phyloP scores from a whole-genome alignment of 2,329 filamentous ascomycete genomes.

The Raffaelea ambrosiae region DNA sequence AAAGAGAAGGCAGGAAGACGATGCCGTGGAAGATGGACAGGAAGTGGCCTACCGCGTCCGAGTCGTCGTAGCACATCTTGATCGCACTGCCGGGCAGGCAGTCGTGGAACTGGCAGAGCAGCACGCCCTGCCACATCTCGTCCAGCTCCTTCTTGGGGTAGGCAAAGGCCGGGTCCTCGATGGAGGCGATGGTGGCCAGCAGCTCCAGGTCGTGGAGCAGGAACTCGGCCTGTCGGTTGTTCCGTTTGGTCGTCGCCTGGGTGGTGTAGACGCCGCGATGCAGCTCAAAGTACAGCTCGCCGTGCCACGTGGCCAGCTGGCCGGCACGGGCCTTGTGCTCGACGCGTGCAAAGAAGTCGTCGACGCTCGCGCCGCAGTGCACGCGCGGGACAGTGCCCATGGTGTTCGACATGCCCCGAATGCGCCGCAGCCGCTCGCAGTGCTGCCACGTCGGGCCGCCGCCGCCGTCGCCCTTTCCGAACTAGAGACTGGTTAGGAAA shows the following conservation, averaged over 20 bases:
- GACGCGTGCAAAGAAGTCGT: slow-evolving; percentile 85
- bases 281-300: slow-evolving; percentile 95
- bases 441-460: slow-evolving; percentile 92
- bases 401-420: slow-evolving; percentile 84
- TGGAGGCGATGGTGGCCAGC: slow-evolving; percentile 74
- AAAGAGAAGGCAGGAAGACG: no score
- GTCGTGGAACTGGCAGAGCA: slow-evolving; percentile 96
- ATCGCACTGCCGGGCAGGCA: slow-evolving; percentile 92
- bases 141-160: slow-evolving; percentile 95
- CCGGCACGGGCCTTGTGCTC: slow-evolving; percentile 68
- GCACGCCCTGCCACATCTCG: slow-evolving; percentile 85
- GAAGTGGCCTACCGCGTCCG: no score
- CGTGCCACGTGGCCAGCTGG: slow-evolving; percentile 94
- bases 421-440: slow-evolving; percentile 87
- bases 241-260: slow-evolving; percentile 92
- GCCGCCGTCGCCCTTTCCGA: slow-evolving; percentile 93
- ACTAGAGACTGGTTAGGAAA: no score
- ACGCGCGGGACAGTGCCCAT: slow-evolving; percentile 75
- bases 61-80: slow-evolving; percentile 97
- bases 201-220: slow-evolving; percentile 82
- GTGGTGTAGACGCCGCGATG: slow-evolving; percentile 97
- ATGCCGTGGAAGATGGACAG: no score
- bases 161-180: slow-evolving; percentile 60
- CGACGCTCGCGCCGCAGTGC: slow-evolving; percentile 80
- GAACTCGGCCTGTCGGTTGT: slow-evolving; percentile 81